phyloP scores from a whole-genome alignment of 345 rosid genomes.

The Populus simonii region DNA sequence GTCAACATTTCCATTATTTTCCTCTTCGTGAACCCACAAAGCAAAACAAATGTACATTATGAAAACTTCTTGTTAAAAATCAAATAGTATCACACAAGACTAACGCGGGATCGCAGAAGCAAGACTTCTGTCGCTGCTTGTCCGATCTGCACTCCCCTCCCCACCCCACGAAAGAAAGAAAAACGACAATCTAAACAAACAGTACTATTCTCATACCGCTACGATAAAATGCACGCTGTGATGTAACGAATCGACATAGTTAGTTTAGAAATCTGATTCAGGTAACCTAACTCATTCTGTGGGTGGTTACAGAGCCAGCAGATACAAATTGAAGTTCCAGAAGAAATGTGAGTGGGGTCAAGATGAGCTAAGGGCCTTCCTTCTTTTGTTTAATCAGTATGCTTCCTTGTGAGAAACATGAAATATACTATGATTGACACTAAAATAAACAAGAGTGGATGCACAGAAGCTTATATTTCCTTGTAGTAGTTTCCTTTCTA shows the following conservation, averaged over 20 bases:
- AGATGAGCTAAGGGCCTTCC: not conserved
- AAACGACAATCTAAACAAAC: too few relatives aligned
- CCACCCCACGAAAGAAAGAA: too few relatives aligned
- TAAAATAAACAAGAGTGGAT: not conserved
- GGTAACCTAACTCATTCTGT: not conserved
- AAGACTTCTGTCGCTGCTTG: too few relatives aligned
- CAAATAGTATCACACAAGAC: too few relatives aligned
- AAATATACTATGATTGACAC: not conserved
- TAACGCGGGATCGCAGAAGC: too few relatives aligned
- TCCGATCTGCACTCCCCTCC: too few relatives aligned
- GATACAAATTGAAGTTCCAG: not conserved
- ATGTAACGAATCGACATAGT: too few relatives aligned
- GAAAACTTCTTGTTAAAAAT: not conserved
- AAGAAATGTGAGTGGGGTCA: not conserved
- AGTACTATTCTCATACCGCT: too few relatives aligned
- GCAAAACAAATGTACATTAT: not conserved
- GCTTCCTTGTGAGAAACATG: not conserved
- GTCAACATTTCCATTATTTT: constrained; percentile 26
- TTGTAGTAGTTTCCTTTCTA: not conserved
- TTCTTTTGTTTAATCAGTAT: not conserved
- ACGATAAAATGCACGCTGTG: too few relatives aligned
- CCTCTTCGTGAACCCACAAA: constrained; percentile 40
- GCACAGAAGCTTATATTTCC: not conserved
- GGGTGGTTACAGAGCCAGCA: not conserved
- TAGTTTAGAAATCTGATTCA: too few relatives aligned